Base-by-base conservation (phyloP, 1,284 basidiomycete genomes). In the Moniliella sp. region DNA sequence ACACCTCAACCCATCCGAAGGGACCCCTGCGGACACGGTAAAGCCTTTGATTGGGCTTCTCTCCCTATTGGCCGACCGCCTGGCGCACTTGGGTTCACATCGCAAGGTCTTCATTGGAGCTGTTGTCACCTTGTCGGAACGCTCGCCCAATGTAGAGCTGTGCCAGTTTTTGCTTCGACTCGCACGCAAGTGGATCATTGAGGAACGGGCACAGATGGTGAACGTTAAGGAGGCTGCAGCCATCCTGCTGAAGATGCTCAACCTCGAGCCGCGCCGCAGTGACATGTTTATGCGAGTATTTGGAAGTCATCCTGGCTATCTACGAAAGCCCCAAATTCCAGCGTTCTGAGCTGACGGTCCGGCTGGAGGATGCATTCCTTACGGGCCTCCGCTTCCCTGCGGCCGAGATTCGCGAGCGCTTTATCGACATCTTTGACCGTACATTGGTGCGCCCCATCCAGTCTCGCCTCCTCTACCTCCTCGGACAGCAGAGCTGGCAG, bases 401-500 rank as follows among this genome's bases (percentile, higher is more conserved):
- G 50, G 67, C 77, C 0, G 62, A 65, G 5, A 69, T 94, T 28
- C 74, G 91, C 21, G 75, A 78, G 43, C 72, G 73, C 33, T 99
- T 97, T 64, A 70, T 94, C 48, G 79, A 84, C 55, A 70, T 94
- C 32, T 69, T 97, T 40, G 88, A 97, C 54, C 67, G 73, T 42
- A 88, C 79, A 49, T 72, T 97, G 26, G 80, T 84, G 11, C 72
- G 77, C 16, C 75, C 77, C 1, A 67, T 91, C 9, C 73, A 75
- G 32, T 75, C 71, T 38, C 76, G 91, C 16, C 62, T 99, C 30
- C 78, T 78, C 32, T 94, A 91, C 62, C 73, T 97, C 41, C 69
- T 91, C 31, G 84, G 82, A 16, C 75, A 84, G 13, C 86, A 97
- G 63, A 88, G 70, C 57, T 99, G 93, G 91, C 91, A 97, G 46